Percentiles rank a stretch among this genome's conserved stretches.
phyloP scores from a whole-genome alignment of 2,329 filamentous ascomycete species.

The Penicillium griseofulvum region DNA sequence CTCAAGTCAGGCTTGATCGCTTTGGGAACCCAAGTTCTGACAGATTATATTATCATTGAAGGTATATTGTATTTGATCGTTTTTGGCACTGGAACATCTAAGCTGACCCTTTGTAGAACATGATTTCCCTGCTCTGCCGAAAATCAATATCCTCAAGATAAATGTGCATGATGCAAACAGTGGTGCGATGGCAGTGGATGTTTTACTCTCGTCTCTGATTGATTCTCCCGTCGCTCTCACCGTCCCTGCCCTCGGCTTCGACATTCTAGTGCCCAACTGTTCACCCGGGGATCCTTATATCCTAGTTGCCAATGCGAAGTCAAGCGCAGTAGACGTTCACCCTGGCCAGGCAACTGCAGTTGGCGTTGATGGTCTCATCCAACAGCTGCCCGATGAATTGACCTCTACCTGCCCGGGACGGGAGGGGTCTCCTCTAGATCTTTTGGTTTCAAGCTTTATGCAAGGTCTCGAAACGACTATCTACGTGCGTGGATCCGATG shows the following conservation, averaged over 20 bases:
- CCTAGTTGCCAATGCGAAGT: constrained; percentile 71
- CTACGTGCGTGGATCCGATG: constrained; percentile 75
- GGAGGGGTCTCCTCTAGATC: constrained; percentile 77
- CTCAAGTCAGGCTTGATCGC: constrained; percentile 77
- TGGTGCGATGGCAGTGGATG: constrained; percentile 75
- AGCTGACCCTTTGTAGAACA: constrained; percentile 43
- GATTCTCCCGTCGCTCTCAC: constrained; percentile 73
- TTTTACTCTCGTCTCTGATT: constrained; percentile 70
- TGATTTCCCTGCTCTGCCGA: constrained; percentile 72
- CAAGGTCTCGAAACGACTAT: constrained; percentile 74
- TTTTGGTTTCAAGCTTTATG: constrained; percentile 76
- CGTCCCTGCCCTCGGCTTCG: constrained; percentile 77
- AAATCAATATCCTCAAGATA: constrained; percentile 77
- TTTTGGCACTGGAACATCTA: background rate
- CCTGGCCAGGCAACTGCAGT: constrained; percentile 67
- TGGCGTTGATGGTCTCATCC: constrained; percentile 69
- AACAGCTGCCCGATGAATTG: constrained; percentile 69
- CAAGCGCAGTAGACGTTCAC: constrained; percentile 63
- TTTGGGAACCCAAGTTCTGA: constrained; percentile 72
- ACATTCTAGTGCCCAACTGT: constrained; percentile 82
- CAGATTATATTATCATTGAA: constrained; percentile 75
- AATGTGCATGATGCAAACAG: constrained; percentile 70
- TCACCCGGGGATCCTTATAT: constrained; percentile 69
- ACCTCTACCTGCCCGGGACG: constrained; percentile 72
- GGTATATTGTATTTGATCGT: constrained; percentile 59